These are phyloP conservation scores for Eucommia ulmoides DNA, from an alignment of 257 asterid species.

Conservation along the genomic window DNA sequence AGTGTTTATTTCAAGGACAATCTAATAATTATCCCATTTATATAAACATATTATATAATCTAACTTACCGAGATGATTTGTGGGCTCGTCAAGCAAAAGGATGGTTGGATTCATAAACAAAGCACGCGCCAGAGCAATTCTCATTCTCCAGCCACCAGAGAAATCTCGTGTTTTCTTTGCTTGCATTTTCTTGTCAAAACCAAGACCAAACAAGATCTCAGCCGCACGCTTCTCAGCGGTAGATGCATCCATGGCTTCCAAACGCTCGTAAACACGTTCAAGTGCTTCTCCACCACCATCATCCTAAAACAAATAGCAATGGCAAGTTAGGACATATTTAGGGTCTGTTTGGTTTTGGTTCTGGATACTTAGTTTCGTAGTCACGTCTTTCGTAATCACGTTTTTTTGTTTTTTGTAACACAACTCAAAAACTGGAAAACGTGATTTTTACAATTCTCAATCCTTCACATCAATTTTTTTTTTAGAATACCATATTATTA, in stretches of 20 bases:
- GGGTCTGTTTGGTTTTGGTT: too few relatives aligned
- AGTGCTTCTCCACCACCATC: conserved; percentile 4
- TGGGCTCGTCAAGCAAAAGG: conserved; percentile 2
- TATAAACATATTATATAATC: not conserved
- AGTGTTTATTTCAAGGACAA: too few relatives aligned
- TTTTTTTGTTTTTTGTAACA: too few relatives aligned
- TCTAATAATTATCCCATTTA: too few relatives aligned
- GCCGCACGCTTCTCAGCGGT: conserved; percentile 2
- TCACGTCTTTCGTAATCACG: too few relatives aligned
- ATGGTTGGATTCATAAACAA: conserved; percentile 2
- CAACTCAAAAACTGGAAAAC: too few relatives aligned
- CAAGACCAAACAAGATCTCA: conserved; percentile 2
- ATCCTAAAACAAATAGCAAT: not conserved
- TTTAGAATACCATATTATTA: too few relatives aligned
- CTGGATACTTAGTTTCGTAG: too few relatives aligned
- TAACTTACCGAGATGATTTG: conserved; percentile 3
- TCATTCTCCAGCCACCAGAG: conserved; percentile 5
- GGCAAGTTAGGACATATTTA: not conserved
- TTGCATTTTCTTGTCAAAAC: conserved; percentile 2
- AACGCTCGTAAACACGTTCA: not conserved
- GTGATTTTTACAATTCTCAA: too few relatives aligned
- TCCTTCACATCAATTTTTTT: too few relatives aligned
- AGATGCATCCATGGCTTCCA: not conserved
- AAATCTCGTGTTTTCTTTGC: conserved; percentile 1
- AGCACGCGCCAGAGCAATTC: not conserved